Percentiles rank a stretch among this genome's conserved stretches.
Evolutionary conservation across 768 basidiomycete species (phyloP).

Genomic region (Chalciporus pseudorubinellus): DNA sequence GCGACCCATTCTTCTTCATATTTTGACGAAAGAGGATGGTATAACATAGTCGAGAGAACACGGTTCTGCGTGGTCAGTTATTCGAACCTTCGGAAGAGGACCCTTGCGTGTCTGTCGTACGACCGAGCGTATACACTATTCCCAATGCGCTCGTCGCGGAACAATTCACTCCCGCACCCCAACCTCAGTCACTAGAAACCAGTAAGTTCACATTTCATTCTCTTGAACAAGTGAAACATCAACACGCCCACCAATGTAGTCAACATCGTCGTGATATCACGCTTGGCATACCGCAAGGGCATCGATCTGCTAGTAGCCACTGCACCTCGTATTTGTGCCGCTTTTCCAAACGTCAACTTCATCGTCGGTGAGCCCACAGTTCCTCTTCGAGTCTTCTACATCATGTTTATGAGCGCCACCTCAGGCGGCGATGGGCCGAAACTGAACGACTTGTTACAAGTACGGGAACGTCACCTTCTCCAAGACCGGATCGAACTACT

Average conservation of each 20-base stretch:
- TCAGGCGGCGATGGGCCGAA: constrained; percentile 94
- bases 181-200: constrained; percentile 44
- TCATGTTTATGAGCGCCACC: too few species aligned
- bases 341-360: constrained; percentile 86
- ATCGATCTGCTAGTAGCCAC: constrained; percentile 93
- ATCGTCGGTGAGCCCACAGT: constrained; percentile 60
- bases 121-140: constrained; percentile 79
- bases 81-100: constrained; percentile 51
- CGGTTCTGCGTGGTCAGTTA: constrained; percentile 81
- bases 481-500: constrained; percentile 92
- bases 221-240: background rate
- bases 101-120: constrained; percentile 44
- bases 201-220: constrained; percentile 43
- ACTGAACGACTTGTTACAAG: constrained; percentile 90
- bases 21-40: background rate
- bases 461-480: constrained; percentile 85
- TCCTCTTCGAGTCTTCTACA: background rate
- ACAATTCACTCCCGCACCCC: constrained; percentile 69
- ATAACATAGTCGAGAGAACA: constrained; percentile 85
- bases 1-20: background rate
- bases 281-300: constrained; percentile 93
- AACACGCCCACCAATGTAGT: constrained; percentile 44
- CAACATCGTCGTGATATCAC: constrained; percentile 86
- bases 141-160: constrained; percentile 90
- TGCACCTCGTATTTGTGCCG: constrained; percentile 82